These are phyloP conservation scores for Fusarium nygamai DNA, from an alignment of 2,329 filamentous ascomycete species.

Conservation along the genomic window DNA sequence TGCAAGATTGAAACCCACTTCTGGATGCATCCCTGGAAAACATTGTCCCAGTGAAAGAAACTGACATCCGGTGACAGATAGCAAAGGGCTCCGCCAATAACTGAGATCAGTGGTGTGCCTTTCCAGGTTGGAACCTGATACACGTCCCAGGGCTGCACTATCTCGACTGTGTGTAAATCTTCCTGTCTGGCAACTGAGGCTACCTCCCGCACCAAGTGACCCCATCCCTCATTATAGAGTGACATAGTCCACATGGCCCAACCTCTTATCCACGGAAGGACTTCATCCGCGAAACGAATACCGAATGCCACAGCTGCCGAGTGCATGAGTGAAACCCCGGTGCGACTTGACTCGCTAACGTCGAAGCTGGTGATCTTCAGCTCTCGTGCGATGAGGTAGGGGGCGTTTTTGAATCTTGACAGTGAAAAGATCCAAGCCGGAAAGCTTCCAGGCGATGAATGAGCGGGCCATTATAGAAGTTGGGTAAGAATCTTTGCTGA, in stretches of 20 bases:
- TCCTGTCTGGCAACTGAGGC: neutral
- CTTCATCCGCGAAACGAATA: slow-evolving; percentile 27
- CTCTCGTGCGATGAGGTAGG: slow-evolving; percentile 15
- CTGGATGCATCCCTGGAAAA: slow-evolving; percentile 24
- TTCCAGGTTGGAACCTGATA: slow-evolving; percentile 38
- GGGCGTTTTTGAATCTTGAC: neutral
- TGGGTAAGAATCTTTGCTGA: slow-evolving; percentile 27
- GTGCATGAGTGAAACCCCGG: slow-evolving; percentile 38
- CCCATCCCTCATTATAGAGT: slow-evolving; percentile 14
- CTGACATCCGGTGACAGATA: slow-evolving; percentile 22
- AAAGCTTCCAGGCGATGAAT: slow-evolving; percentile 38
- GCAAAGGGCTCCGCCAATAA: slow-evolving; percentile 42
- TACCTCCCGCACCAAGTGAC: neutral
- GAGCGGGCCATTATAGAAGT: slow-evolving; percentile 7
- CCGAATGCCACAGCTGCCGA: slow-evolving; percentile 36
- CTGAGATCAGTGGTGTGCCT: slow-evolving; percentile 36
- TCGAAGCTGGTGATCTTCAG: neutral
- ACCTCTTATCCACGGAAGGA: neutral
- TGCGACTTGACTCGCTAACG: slow-evolving; percentile 17
- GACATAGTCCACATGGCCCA: neutral
- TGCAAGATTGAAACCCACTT: slow-evolving; percentile 31
- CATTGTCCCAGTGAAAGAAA: slow-evolving; percentile 29
- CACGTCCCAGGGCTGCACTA: slow-evolving; percentile 28
- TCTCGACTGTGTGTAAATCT: slow-evolving; percentile 33
- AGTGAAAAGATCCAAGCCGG: slow-evolving; percentile 31